A percentile compares a stretch with the other conserved stretches of the same genome.
Conservation (phyloP, 768 basidiomycete genomes). For the Naematelia encephala region DNA sequence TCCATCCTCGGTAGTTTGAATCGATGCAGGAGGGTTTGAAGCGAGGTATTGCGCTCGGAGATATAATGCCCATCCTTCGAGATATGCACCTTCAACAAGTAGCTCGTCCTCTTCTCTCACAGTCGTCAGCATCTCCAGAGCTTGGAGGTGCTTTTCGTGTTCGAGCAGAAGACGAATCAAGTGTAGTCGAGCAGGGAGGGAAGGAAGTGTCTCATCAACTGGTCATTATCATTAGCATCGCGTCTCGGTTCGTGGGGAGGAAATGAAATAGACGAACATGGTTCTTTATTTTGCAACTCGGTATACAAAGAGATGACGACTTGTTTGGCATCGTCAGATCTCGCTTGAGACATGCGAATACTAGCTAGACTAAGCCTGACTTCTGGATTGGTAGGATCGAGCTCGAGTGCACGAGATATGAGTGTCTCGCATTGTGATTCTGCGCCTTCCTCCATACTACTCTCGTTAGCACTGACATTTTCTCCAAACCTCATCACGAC, state of each 20-base stretch:
- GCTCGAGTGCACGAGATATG: conserved; percentile 66
- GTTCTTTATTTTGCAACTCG: conserved; percentile 67
- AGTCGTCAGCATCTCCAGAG: conserved; percentile 71
- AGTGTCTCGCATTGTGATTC: conserved; percentile 77
- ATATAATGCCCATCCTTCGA: conserved; percentile 92
- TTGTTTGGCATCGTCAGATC: conserved; percentile 73
- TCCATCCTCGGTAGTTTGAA: conserved; percentile 54
- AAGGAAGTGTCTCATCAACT: conserved; percentile 69
- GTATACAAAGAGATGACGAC: conserved; percentile 67
- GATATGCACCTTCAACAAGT: conserved; percentile 87
- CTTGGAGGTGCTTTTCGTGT: conserved; percentile 65
- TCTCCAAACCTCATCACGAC: not conserved
- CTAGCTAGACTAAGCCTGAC: conserved; percentile 76
- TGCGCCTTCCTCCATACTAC: conserved; percentile 75
- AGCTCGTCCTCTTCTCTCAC: conserved; percentile 77
- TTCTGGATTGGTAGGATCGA: conserved; percentile 72
- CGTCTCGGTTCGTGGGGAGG: not conserved
- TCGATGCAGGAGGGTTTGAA: conserved; percentile 17
- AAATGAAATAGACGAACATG: conserved; percentile 47
- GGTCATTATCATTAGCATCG: not conserved
- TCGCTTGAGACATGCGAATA: conserved; percentile 81
- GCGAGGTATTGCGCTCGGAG: conserved; percentile 52
- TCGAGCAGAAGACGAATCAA: conserved; percentile 82
- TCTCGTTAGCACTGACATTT: not conserved
- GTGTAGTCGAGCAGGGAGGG: conserved; percentile 67